Evolutionary conservation across 257 asterid species (phyloP), one percentile per base, ranked within the genome.

Genomic region (Dorcoceras hygrometricum): DNA sequence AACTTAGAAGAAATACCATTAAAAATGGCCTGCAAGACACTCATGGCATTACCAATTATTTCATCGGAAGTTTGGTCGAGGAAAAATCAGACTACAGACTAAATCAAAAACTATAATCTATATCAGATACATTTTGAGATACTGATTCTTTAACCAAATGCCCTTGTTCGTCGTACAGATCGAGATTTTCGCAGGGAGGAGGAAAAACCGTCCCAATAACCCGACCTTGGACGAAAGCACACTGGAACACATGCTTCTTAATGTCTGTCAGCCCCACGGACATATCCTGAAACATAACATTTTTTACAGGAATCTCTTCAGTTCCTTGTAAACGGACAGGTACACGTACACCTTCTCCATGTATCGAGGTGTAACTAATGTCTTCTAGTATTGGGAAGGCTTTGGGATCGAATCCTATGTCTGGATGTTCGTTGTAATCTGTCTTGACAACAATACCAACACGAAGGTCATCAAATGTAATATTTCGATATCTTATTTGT

Each of bases 401-500:
- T 59, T 80, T 81, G 61, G 96, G 97, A 73, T 94, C 88, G 51
- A 65, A 94, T 2, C 78, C 89, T 2, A 46, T 78, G 24, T 85
- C 96, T 0, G 99, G 96, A 72, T 94, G 99, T 74, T 94, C 99
- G 20, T 90, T 90, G 85, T 94, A 94, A 70, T 90, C 97, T 18
- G 99, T 90, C 75, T 90, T 94, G 70, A 94, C 81, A 43, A 94
- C 96, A 4, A 94, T 85, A 6, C 99, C 99, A 27, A 87, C 99
- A 4, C 99, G 88, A 6, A 82, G 78, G 3, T 81, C 86, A n/a
- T 81, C 86, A 25, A 94, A 84, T 68, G 97, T 94, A 24, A 94
- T 69, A 62, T 94, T 94, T 25, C 79, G 81, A 62, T 82, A 94
- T 7, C 84, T 75, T 39, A 94, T 85, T 8, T 82, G 76, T 2